Conservation (phyloP, 176 grass and related monocot species). For the Ensete ventricosum region DNA sequence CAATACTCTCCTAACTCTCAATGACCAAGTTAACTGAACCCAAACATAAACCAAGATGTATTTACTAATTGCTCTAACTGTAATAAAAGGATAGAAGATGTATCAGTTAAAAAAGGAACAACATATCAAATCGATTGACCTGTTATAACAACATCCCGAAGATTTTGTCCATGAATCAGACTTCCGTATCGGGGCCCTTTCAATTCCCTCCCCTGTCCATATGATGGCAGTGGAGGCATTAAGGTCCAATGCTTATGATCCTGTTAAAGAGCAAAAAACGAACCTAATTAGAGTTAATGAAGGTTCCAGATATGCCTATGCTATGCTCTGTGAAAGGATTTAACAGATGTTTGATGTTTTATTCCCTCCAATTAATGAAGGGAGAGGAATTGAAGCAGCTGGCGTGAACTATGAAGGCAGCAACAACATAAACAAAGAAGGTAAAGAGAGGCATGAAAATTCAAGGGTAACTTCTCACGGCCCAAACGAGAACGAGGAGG, state of each 20-base stretch:
- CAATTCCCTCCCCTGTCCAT: constrained; percentile 82
- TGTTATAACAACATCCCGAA: constrained; percentile 82
- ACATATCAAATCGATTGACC: constrained; percentile 24
- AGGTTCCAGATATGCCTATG: constrained; percentile 1
- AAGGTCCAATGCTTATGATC: constrained; percentile 90
- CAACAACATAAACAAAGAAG: neutral
- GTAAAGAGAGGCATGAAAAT: neutral
- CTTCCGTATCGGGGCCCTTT: constrained; percentile 93
- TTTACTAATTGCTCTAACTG: too few species aligned
- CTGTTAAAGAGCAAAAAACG: constrained; percentile 37
- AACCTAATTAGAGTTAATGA: constrained; percentile 28
- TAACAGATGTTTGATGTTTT: too few species aligned
- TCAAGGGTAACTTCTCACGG: neutral
- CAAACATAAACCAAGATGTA: too few species aligned
- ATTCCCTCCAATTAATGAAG: too few species aligned
- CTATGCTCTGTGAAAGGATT: too few species aligned
- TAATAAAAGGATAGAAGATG: too few species aligned
- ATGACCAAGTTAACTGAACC: too few species aligned
- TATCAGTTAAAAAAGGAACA: neutral
- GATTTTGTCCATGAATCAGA: constrained; percentile 80
- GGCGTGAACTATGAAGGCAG: neutral
- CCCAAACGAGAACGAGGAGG: neutral
- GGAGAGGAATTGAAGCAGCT: neutral
- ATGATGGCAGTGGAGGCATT: constrained; percentile 88
- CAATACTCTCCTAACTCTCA: too few species aligned